Evolutionary conservation across 2,329 filamentous ascomycete species (phyloP), one percentile per base, ranked within the genome.

Genomic region (Coniochaeta hoffmannii): DNA sequence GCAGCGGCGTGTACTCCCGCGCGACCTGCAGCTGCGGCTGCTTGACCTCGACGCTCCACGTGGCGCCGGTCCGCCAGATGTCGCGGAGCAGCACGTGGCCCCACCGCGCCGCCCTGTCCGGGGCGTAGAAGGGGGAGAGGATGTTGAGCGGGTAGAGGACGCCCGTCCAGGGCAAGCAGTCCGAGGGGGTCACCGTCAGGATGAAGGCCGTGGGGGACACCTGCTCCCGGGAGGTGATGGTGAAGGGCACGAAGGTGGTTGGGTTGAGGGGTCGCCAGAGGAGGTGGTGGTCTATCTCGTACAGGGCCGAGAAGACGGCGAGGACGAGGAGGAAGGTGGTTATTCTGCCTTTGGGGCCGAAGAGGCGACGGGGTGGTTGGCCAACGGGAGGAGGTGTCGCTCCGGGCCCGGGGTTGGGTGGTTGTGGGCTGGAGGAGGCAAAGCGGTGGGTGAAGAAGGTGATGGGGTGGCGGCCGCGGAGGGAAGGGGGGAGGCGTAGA

Each of bases 11-110:
- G 71, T 99, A 99, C 56, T 90, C 86, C 59, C 94, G 77, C 44
- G 90, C 89, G 63, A 99, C 96, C 71, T 97, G 92, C 56, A 97
- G 73, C 68, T 96, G 86, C 2, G 94, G 94, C 73, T 97, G 94
- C 73, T 96, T 96, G 66, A 96, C 85, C 74, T 97, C 88, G 32
- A 97, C 87, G 59, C 87, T 91, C 88, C 90, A 96, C 41, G 49
- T 51, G 3, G 9, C 4, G 14, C 49, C 49, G 2, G 15, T 14
- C 5, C 22, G 4, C 49, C 49, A 51, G 10, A 24, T 24, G 3
- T 31, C 26, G 2, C 6, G 4, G 28, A 51, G 15, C 11, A n/a
- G 24, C 5, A 7, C 7, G 30, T 32, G 7, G 30, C 30, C 12
- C 4, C 2, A 10, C 3, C 41, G 41, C n/a, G 14, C 22, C 41